phyloP scores from a whole-genome alignment of 176 grass and related monocot genomes.

The Coix lacrymajobi region DNA sequence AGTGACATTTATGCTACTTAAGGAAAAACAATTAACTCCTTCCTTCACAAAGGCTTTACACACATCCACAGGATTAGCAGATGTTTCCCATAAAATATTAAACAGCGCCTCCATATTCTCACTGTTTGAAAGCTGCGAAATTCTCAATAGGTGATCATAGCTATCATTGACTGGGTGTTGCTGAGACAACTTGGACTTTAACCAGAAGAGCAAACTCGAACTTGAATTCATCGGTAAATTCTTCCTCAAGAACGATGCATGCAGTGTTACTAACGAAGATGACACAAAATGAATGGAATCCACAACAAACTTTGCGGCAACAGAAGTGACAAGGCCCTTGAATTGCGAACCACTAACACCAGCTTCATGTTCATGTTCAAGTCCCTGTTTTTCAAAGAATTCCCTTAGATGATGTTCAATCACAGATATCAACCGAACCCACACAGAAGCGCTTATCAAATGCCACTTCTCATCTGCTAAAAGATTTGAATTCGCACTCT shows the following conservation, averaged over 20 bases:
- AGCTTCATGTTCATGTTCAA: slow-evolving; percentile 32
- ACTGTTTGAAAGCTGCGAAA: slow-evolving; percentile 39
- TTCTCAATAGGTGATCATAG: slow-evolving; percentile 34
- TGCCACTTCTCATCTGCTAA: slow-evolving; percentile 79
- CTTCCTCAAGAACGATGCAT: slow-evolving; percentile 62
- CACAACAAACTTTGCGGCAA: slow-evolving; percentile 49
- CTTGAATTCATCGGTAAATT: slow-evolving; percentile 41
- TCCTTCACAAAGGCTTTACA: slow-evolving; percentile 61
- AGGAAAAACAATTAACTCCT: slow-evolving; percentile 56
- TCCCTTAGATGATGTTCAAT: slow-evolving; percentile 45
- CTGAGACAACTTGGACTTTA: slow-evolving; percentile 43
- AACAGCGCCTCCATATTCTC: slow-evolving; percentile 45
- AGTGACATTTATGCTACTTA: slow-evolving; percentile 32
- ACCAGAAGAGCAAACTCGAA: slow-evolving; percentile 49
- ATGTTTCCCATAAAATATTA: slow-evolving; percentile 65
- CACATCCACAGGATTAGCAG: slow-evolving; percentile 55
- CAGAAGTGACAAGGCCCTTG: slow-evolving; percentile 17
- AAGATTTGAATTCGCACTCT: slow-evolving; percentile 15
- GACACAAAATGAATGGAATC: slow-evolving; percentile 53
- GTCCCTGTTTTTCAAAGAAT: slow-evolving; percentile 38
- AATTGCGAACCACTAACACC: slow-evolving; percentile 31
- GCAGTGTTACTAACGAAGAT: slow-evolving; percentile 63
- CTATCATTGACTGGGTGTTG: slow-evolving; percentile 26
- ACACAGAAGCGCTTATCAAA: slow-evolving; percentile 61
- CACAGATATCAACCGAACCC: slow-evolving; percentile 58